Evolutionary conservation across 306 rosid genomes (phyloP), one percentile per base, ranked within the genome.

Genomic region (Heteromeles arbutifolia): DNA sequence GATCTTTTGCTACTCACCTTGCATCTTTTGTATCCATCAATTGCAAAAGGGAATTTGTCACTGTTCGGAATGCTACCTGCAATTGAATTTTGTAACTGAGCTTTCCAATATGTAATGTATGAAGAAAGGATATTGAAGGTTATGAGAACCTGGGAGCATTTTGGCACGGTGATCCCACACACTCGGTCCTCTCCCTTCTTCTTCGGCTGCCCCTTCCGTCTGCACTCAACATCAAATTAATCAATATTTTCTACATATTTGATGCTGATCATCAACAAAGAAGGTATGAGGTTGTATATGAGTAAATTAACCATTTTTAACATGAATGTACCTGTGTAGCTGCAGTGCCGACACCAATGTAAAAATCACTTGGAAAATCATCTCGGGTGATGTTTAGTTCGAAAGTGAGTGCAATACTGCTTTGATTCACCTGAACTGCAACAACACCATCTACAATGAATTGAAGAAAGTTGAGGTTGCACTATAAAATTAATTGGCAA

Each of bases 11-110:
- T 12, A 17, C 11, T 22, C 34, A 74, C 83, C 80, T 74, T 61
- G 72, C 50, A 80, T 26, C 77, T 56, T 34, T 17, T 75, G 29
- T 80, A 80, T 21, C 73, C 71, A 62, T 80, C 84, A 50, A 75
- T 54, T 63, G 76, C 76, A 34, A 6, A 13, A 3, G 74, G 70
- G 26, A 75, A 68, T 26, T 57, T 80, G 24, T 53, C 48, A 17
- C 45, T 31, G 64, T 70, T 21, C 29, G 13, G 18, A 10, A 70
- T 31, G 6, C 18, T 31, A 28, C 29, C 74, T 70, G 62, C 21
- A 50, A 21, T 21, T 12, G 15, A 4, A 19, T 21, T 1, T 39
- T 5, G 9, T 13, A 19, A 24, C 22, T 37, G n/a, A 67, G 24
- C 2, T 7, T 21, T 19, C 13, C 8, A 32, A 41, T 17, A 31